Evolutionary conservation across 306 rosid species (phyloP), one percentile per base, ranked within the genome.

Genomic region (Castanea sativa): DNA sequence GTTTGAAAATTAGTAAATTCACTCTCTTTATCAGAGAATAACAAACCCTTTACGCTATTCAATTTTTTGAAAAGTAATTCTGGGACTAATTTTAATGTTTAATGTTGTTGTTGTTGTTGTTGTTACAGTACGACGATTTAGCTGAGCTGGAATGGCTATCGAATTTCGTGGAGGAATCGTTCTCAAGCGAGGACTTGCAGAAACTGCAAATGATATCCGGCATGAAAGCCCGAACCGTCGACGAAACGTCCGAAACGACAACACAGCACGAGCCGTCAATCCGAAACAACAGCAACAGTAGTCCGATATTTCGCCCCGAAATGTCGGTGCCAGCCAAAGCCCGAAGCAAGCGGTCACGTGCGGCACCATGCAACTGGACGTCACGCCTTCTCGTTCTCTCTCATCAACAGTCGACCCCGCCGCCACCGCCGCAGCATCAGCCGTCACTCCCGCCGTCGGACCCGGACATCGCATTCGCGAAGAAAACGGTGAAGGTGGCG

Each of bases 121-220:
- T 64, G n/a, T 52, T 30, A 61, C 89, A 93, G 98, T 89, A 84
- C 69, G 98, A 95, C 75, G 98, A 93, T 55, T 71, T 90, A 64
- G 98, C 97, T 18, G 98, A 91, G 82, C 88, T 95, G 67, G 99
- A 95, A 83, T 95, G 98, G 99, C 80, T 95, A 10, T 90, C 98
- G 1, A 95, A 90, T 86, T 84, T 93, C 53, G 91, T 75, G 21
- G 99, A 95, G 78, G 99, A 95, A 33, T 91, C 98, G 6, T 91
- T 95, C 68, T 91, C 99, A 15, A 88, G 86, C 68, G 96, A 95
- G 79, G 99, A 95, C 80, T 45, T 90, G 73, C 90, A 91, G 79
- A 89, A 86, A 83, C 87, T 95, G 73, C 92, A 92, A 73, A 84
- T 95, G 25, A 93, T 93, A 63, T 86, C 99, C 0, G 96, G 97